These are phyloP conservation scores for Eucommia ulmoides DNA, from an alignment of 257 asterid species.

Conservation along the genomic window DNA sequence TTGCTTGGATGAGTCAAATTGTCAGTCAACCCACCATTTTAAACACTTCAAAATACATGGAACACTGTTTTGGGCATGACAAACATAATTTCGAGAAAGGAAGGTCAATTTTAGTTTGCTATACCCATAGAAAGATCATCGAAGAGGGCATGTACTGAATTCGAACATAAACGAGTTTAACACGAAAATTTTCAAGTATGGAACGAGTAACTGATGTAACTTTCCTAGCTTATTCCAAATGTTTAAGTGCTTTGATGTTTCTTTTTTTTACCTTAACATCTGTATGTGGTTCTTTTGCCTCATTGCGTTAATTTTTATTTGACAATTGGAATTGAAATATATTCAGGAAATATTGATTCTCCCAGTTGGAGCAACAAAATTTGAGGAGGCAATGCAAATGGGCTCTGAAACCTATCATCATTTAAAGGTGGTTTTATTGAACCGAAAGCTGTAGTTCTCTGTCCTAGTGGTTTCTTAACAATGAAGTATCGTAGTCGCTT, in stretches of 20 bases:
- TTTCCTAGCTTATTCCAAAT: constrained; percentile 6
- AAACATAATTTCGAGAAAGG: no score
- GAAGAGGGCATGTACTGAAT: no score
- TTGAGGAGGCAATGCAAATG: constrained; percentile 93
- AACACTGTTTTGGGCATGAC: no score
- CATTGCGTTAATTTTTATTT: constrained; percentile 11
- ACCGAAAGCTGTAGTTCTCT: constrained; percentile 1
- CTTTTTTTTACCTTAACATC: neutral
- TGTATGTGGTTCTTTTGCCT: constrained; percentile 1
- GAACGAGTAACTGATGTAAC: no score
- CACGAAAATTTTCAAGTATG: no score
- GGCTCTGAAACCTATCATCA: constrained; percentile 98
- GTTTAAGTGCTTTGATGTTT: constrained; percentile 4
- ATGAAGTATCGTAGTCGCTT: no score
- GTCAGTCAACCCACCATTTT: no score
- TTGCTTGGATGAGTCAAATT: no score
- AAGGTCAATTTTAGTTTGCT: no score
- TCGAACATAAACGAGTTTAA: no score
- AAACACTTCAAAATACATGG: no score
- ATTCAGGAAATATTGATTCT: constrained; percentile 83
- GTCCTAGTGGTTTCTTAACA: neutral
- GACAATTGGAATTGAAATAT: constrained; percentile 12
- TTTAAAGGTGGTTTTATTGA: constrained; percentile 51
- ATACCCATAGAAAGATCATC: no score
- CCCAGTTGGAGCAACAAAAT: constrained; percentile 75